Conservation (phyloP, 1,139 yeast species). For the Candida albicans region DNA sequence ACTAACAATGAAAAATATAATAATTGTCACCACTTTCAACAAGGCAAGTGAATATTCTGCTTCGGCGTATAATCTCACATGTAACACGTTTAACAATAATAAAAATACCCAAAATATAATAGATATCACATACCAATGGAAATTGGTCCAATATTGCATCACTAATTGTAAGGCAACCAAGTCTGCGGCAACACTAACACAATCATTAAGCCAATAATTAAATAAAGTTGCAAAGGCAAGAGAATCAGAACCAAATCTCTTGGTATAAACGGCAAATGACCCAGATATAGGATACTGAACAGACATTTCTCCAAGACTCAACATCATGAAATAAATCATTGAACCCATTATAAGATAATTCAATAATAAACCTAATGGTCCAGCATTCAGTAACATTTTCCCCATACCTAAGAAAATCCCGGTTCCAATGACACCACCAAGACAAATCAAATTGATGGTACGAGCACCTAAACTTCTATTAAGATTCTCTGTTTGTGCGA, state of each 20-base stretch:
- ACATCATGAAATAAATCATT: conserved; percentile 59
- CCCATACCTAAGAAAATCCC: conserved; percentile 70
- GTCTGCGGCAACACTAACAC: conserved; percentile 61
- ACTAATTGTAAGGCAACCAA: conserved; percentile 61
- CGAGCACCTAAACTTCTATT: conserved; percentile 50
- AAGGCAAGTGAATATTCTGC: conserved; percentile 42
- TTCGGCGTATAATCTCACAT: conserved; percentile 50
- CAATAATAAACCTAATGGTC: conserved; percentile 61
- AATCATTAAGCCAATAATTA: conserved; percentile 68
- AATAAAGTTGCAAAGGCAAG: conserved; percentile 62
- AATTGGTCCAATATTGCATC: conserved; percentile 60
- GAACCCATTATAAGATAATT: conserved; percentile 60
- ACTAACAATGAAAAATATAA: conserved; percentile 41
- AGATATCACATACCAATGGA: conserved; percentile 58
- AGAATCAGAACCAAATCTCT: conserved; percentile 60
- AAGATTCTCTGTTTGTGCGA: conserved; percentile 27
- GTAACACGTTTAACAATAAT: conserved; percentile 51
- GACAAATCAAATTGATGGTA: conserved; percentile 61
- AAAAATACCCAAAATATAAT: conserved; percentile 60
- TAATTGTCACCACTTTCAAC: conserved; percentile 38
- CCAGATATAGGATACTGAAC: conserved; percentile 63
- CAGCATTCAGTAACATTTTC: conserved; percentile 57
- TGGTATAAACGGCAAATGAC: conserved; percentile 60
- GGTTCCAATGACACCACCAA: conserved; percentile 69
- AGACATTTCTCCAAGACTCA: conserved; percentile 65